phyloP scores from a whole-genome alignment of 1,139 yeast genomes.

The Diutina sp. region DNA sequence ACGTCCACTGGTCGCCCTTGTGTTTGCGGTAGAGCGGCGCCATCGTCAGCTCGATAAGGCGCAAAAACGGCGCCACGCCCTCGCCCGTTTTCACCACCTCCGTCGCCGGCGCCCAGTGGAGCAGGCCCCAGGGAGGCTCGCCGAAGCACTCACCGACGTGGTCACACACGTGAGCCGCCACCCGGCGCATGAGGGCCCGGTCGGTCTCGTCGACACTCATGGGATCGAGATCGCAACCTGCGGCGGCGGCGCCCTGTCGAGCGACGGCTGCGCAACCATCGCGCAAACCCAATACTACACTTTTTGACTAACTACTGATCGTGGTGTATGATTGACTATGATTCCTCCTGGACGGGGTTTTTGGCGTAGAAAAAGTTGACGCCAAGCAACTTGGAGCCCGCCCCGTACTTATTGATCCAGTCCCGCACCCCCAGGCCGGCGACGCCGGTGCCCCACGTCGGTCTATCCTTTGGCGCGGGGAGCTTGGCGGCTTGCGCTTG shows the following conservation, averaged over 20 bases:
- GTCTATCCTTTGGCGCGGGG: slow-evolving; percentile 42
- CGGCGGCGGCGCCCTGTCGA: too few relatives aligned
- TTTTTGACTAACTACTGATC: too few relatives aligned
- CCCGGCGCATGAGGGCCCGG: not conserved
- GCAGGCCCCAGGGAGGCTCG: not conserved
- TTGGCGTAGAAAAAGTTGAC: slow-evolving; percentile 75
- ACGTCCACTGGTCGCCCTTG: slow-evolving; percentile 32
- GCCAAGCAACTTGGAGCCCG: slow-evolving; percentile 49
- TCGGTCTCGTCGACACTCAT: not conserved
- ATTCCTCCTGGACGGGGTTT: slow-evolving; percentile 16
- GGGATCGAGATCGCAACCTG: not conserved
- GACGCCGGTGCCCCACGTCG: slow-evolving; percentile 74
- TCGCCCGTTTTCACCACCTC: not conserved
- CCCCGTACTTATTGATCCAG: slow-evolving; percentile 54
- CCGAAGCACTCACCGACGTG: not conserved
- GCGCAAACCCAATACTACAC: too few relatives aligned
- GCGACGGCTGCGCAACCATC: too few relatives aligned
- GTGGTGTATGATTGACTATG: too few relatives aligned
- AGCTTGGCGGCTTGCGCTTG: slow-evolving; percentile 31
- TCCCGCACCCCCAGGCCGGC: slow-evolving; percentile 69
- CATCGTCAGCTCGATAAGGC: slow-evolving; percentile 18
- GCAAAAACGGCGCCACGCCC: slow-evolving; percentile 9
- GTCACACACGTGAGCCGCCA: not conserved
- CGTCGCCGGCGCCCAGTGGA: not conserved
- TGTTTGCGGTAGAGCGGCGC: slow-evolving; percentile 15